Evolutionary conservation across 768 basidiomycete species (phyloP).

Genomic region (Boletus reticulatus): DNA sequence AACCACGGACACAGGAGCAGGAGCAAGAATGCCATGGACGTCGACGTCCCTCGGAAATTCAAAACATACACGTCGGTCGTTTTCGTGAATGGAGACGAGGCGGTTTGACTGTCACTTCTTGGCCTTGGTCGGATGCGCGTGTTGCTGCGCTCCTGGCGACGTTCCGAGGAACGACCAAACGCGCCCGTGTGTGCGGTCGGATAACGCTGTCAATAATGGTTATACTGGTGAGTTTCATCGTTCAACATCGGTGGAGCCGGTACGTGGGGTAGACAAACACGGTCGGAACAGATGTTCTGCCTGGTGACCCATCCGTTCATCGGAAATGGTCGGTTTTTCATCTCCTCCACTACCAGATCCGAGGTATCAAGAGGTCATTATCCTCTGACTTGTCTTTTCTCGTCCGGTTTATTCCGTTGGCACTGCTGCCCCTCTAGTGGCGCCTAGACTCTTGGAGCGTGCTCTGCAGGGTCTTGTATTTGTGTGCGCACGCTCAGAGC

Average conservation of each 20-base stretch:
- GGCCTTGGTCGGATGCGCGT: neutral
- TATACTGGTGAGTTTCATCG: neutral
- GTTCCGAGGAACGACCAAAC: neutral
- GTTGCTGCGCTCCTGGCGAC: neutral
- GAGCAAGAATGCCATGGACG: neutral
- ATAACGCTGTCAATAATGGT: neutral
- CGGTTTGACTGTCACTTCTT: neutral
- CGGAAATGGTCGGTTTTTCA: constrained; percentile 8
- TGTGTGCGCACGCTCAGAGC: neutral
- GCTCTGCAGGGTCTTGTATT: neutral
- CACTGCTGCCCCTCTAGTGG: constrained; percentile 4
- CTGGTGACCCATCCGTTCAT: neutral
- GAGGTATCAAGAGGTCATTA: constrained; percentile 6
- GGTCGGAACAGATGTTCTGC: neutral
- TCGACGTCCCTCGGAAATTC: constrained; percentile 26
- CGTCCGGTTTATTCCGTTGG: neutral
- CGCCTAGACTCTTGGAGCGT: neutral
- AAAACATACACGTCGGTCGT: constrained; percentile 3
- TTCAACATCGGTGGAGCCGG: neutral
- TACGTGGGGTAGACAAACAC: neutral
- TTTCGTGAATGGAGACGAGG: constrained; percentile 8
- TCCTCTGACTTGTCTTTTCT: constrained; percentile 1
- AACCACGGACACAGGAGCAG: too few species aligned
- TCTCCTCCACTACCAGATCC: constrained; percentile 3
- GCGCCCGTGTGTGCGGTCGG: neutral